Evolutionary conservation across 2,329 filamentous ascomycete genomes (phyloP).

Genomic region (Arthrobotrys iridis): DNA sequence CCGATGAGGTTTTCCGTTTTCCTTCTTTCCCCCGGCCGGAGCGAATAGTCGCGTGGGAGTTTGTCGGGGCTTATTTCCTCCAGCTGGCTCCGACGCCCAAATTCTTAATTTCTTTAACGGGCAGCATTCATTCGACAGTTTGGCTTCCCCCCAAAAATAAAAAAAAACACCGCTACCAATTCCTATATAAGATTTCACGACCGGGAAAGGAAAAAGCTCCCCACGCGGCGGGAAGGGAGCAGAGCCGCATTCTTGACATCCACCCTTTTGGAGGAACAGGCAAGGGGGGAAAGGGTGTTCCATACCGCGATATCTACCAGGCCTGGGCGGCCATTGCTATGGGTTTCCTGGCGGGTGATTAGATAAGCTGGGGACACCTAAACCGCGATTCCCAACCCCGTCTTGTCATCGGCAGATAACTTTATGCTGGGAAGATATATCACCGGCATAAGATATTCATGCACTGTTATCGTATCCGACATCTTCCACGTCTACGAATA

Average conservation of each 20-base stretch:
- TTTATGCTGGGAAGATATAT: too few species aligned
- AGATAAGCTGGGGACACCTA: constrained; percentile 24
- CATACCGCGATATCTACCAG: constrained; percentile 5
- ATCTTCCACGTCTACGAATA: neutral
- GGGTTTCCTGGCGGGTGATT: neutral
- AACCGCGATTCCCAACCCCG: too few species aligned
- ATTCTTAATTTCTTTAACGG: neutral
- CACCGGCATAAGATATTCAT: too few species aligned
- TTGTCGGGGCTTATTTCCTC: constrained; percentile 7
- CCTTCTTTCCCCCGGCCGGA: too few species aligned
- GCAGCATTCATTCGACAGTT: neutral
- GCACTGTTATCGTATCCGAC: too few species aligned
- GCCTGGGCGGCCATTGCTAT: constrained; percentile 5
- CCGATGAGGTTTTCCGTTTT: neutral
- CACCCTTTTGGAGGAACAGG: too few species aligned
- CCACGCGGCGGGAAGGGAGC: neutral
- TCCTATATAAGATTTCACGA: too few species aligned
- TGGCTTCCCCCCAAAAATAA: neutral
- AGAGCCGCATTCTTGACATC: constrained; percentile 10
- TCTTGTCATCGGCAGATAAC: too few species aligned
- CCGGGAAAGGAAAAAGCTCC: neutral
- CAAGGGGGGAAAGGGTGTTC: too few species aligned
- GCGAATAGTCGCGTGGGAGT: constrained; percentile 11
- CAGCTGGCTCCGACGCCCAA: neutral
- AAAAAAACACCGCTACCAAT: too few species aligned